Base-by-base conservation (phyloP, 768 basidiomycete genomes). In the Tricholoma sp. region DNA sequence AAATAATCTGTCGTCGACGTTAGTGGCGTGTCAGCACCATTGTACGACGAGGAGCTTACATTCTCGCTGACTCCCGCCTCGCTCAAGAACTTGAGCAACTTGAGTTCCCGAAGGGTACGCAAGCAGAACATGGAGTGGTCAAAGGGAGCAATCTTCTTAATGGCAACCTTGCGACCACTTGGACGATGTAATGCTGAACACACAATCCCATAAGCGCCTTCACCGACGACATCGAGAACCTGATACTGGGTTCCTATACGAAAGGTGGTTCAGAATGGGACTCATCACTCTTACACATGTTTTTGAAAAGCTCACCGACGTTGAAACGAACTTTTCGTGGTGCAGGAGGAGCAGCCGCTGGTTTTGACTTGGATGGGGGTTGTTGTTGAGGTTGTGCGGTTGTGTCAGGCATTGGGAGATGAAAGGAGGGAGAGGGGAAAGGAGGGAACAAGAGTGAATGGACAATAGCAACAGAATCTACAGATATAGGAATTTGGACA, bases 51-150 rank as follows among this genome's bases (percentile, higher is more conserved):
- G 16, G 31, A 52, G 69, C 75, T 60, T 72, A 93, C 89, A 66
- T 93, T 93, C 76, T 93, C 90, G 77, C 88, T 89, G 66, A 93
- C 91, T 37, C 91, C 89, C 0, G 89, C 86, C 75, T 93, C 90
- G 66, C 86, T 89, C 60, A 94, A 71, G 72, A 91, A 91, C 65
- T 91, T 91, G 71, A 85, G 77, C 16, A 91, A 75, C 66, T 91
- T 92, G 64, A 92, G 79, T 71, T 92, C 94, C 60, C 94, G 83
- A 51, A 95, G 78, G n/a, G 94, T 96, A 51, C 88, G 78, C 69
- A 94, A 79, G 67, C 91, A 92, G 75, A 94, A 95, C 91, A 96
- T 93, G 57, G 93, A 87, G 68, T 95, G 94, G 69, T 96, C 94
- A 64, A 96, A 97, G 5, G 94, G 94, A 0, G 89, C 86, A 73